Evolutionary conservation across 495 filamentous ascomycete genomes (phyloP).

Genomic region (Podospora sp.): DNA sequence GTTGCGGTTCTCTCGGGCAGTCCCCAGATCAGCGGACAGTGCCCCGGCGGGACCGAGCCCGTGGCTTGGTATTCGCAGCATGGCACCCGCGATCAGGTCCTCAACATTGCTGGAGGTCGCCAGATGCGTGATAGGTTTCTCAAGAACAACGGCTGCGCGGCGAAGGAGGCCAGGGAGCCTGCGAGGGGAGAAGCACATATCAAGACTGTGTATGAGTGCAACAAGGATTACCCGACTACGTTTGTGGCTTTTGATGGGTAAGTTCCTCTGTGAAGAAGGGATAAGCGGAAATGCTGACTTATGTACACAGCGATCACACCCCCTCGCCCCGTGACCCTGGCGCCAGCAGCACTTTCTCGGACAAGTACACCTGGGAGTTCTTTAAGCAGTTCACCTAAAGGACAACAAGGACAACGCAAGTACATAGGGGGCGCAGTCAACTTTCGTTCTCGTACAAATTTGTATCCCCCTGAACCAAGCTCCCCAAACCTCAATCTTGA

Average conservation of each 20-base stretch:
- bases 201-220: slow-evolving; percentile 34
- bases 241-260: slow-evolving; percentile 27
- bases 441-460: too few species aligned
- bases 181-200: slow-evolving; percentile 18
- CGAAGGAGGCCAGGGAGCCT: slow-evolving; percentile 23
- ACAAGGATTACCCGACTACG: slow-evolving; percentile 31
- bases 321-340: slow-evolving; percentile 24
- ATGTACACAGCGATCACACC: slow-evolving; percentile 14
- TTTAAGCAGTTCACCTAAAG: slow-evolving; percentile 7
- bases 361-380: slow-evolving; percentile 32
- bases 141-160: slow-evolving; percentile 40
- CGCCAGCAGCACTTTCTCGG: slow-evolving; percentile 24
- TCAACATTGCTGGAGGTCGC: slow-evolving; percentile 38
- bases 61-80: slow-evolving; percentile 49
- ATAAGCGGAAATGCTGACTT: not conserved
- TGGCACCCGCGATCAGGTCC: slow-evolving; percentile 42
- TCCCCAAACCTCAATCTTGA: too few species aligned
- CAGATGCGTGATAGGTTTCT: slow-evolving; percentile 44
- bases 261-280: not conserved
- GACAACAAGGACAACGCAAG: too few species aligned
- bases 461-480: too few species aligned
- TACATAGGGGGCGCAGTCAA: too few species aligned
- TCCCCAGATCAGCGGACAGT: slow-evolving; percentile 34
- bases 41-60: slow-evolving; percentile 42
- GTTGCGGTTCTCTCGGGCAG: slow-evolving; percentile 45